Base-by-base conservation (phyloP, 345 rosid genomes). In the Streptanthus diversifolius region DNA sequence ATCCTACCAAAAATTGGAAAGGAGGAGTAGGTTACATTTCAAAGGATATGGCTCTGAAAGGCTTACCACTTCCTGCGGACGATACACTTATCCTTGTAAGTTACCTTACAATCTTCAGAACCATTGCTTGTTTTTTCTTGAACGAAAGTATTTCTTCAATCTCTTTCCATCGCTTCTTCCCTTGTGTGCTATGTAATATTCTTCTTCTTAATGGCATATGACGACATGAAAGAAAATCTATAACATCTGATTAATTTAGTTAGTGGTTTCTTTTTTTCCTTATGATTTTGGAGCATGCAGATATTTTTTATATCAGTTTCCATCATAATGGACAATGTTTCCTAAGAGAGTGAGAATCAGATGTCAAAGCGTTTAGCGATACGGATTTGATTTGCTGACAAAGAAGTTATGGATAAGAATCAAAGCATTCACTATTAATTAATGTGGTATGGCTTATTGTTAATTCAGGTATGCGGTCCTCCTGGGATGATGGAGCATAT, bases 401-500 rank as follows among this genome's bases (percentile, higher is more conserved):
- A 44, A 33, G 5, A 35, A 35, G 22, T 55, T 24, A 17, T 30
- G 48, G 37, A 22, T 59, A 39, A 11, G 14, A 33, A 51, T 8
- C 15, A 19, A 54, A 18, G 14, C 9, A 5, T 37, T 10, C 45
- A 18, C 32, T 11, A 2, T 55, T 37, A 4, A 43, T 30, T 37
- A 53, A 54, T n/a, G 48, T 66, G 55, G 43, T 32, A 22, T 59
- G 25, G 13, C 43, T 52, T 12, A 64, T 44, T 27, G 30, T 56
- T 44, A 53, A 41, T 70, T 78, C 77, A 93, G 98, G 96, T 93
- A 30, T 93, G 97, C 36, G 98, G 98, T 32, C 98, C 97, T 45
- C 88, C 96, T 64, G 97, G 97, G 69, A 89, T 93, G 98, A 89
- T 90, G 97, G 82, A 89, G 56, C 97, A 90, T 58, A 77, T 90